phyloP scores from a whole-genome alignment of 139 green algal genomes.

The Coelastrella sp. region DNA sequence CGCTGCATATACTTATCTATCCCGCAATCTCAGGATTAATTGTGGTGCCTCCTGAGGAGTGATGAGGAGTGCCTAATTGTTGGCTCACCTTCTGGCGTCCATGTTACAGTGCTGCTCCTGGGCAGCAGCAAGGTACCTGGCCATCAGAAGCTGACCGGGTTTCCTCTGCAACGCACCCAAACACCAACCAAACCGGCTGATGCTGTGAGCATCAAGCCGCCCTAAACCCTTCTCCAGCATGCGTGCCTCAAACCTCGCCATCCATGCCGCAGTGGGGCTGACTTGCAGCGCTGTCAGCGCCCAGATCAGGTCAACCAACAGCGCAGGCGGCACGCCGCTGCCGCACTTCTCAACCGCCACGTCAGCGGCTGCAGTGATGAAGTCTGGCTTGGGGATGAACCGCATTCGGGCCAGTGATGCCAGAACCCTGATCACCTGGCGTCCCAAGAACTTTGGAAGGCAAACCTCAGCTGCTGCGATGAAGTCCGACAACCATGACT shows the following conservation, averaged over 20 bases:
- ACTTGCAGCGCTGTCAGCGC: constrained; percentile 10
- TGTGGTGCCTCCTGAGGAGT: no score
- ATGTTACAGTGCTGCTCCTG: constrained; percentile 4
- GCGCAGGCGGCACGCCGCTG: not conserved
- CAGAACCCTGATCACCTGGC: constrained; percentile 17
- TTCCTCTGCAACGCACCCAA: constrained; percentile 35
- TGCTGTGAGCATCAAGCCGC: not conserved
- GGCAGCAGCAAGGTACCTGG: constrained; percentile 11
- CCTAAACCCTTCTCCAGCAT: constrained; percentile 15
- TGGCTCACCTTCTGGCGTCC: constrained; percentile 19
- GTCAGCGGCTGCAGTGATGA: constrained; percentile 15
- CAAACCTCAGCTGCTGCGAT: not conserved
- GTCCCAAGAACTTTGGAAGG: not conserved
- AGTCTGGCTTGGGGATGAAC: not conserved
- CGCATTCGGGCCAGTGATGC: constrained; percentile 31
- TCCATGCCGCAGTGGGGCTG: constrained; percentile 3
- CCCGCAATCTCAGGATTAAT: no score
- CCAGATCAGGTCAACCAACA: constrained; percentile 42
- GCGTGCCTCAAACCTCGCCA: constrained; percentile 17
- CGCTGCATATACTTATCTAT: no score
- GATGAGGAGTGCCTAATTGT: not conserved
- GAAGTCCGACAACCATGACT: not conserved
- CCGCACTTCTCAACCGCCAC: not conserved
- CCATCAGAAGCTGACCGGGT: constrained; percentile 26
- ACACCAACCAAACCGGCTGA: constrained; percentile 39